These are phyloP conservation scores for Ustulina deusta DNA, from an alignment of 2,329 filamentous ascomycete species.

Conservation along the genomic window DNA sequence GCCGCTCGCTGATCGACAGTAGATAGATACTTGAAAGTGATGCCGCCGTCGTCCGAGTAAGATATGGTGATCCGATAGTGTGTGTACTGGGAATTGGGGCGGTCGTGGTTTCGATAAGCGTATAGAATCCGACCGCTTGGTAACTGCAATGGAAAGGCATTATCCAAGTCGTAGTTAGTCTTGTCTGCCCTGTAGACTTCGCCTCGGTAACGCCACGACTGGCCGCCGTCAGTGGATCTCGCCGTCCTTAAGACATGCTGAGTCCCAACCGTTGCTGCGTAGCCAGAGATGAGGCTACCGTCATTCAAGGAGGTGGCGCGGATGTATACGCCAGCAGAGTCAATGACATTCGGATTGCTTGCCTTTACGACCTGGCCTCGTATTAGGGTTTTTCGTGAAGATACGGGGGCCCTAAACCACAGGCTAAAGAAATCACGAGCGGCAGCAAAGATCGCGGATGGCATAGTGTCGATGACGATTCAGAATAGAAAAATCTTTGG, in stretches of 20 bases:
- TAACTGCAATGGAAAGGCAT: slow-evolving; percentile 52
- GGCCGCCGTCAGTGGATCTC: slow-evolving; percentile 47
- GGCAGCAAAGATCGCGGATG: slow-evolving; percentile 1
- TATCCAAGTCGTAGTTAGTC: slow-evolving; percentile 50
- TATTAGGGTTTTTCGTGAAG: slow-evolving; percentile 30
- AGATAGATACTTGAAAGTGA: slow-evolving; percentile 52
- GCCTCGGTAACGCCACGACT: slow-evolving; percentile 48
- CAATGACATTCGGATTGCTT: slow-evolving; percentile 45
- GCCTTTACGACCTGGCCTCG: slow-evolving; percentile 43
- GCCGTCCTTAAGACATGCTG: slow-evolving; percentile 45
- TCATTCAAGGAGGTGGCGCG: slow-evolving; percentile 48
- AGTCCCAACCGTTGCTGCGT: slow-evolving; percentile 43
- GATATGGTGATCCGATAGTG: slow-evolving; percentile 58
- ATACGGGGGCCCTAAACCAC: slow-evolving; percentile 21
- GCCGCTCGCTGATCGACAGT: slow-evolving; percentile 47
- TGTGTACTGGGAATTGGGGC: slow-evolving; percentile 42
- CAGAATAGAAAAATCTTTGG: not conserved
- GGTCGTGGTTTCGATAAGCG: slow-evolving; percentile 55
- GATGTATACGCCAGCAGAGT: slow-evolving; percentile 48
- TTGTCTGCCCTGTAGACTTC: slow-evolving; percentile 44
- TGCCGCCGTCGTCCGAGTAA: slow-evolving; percentile 57
- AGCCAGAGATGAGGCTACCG: slow-evolving; percentile 49
- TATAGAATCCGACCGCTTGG: slow-evolving; percentile 53
- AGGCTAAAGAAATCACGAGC: slow-evolving; percentile 9
- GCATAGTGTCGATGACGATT: slow-evolving; percentile 21